These are phyloP conservation scores for Cyclocybe aegerita DNA, from an alignment of 768 basidiomycete species.

Conservation along the genomic window DNA sequence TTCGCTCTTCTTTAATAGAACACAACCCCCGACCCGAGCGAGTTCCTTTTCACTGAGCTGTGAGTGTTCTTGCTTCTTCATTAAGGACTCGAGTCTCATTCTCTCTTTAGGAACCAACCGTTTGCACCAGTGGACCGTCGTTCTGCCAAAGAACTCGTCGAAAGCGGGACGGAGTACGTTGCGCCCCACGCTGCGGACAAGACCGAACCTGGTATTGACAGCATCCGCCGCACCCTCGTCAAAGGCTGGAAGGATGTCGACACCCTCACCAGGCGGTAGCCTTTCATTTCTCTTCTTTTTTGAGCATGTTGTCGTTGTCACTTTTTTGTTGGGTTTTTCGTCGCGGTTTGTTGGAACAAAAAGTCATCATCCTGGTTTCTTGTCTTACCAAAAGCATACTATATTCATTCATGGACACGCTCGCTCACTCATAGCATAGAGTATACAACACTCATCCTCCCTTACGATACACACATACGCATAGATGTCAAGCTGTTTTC, in stretches of 20 bases:
- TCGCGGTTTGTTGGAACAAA: no score
- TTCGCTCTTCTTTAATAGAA: conserved; percentile 34
- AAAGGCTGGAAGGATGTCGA: conserved; percentile 41
- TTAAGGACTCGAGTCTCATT: background rate
- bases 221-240: conserved; percentile 35
- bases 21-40: conserved; percentile 46
- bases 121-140: conserved; percentile 62
- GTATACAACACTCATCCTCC: no score
- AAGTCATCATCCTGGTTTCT: no score
- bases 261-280: conserved; percentile 12
- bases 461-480: no score
- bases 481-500: no score
- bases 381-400: no score
- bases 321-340: no score
- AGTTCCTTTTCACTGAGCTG: conserved; percentile 51
- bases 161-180: conserved; percentile 21
- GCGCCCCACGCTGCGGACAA: conserved; percentile 17
- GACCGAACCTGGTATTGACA: conserved; percentile 25
- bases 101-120: conserved; percentile 51
- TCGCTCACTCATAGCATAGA: no score
- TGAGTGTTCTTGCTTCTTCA: conserved; percentile 4
- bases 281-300: background rate
- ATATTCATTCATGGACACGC: no score
- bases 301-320: background rate
- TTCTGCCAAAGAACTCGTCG: conserved; percentile 49